phyloP scores from a whole-genome alignment of 2,329 filamentous ascomycete species.

The Paecilomyces dactylethromorphus region DNA sequence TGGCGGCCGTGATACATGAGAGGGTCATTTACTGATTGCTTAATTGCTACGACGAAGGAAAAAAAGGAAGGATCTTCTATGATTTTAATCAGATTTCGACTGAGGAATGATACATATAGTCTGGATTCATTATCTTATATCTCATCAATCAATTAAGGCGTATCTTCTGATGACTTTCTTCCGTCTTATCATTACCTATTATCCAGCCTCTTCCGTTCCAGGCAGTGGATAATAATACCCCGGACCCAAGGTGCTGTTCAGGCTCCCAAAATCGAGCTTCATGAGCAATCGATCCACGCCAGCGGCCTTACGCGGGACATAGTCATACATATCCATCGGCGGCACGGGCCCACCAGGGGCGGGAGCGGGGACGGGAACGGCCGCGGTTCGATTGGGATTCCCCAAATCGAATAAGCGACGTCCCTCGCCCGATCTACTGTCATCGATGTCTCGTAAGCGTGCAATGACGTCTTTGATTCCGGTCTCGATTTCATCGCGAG shows the following conservation, averaged over 20 bases:
- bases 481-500: slow-evolving; percentile 58
- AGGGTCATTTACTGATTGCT: neutral
- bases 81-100: neutral
- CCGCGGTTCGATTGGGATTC: slow-evolving; percentile 20
- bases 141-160: neutral
- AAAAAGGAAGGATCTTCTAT: neutral
- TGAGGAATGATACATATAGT: neutral
- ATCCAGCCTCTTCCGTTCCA: neutral
- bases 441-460: slow-evolving; percentile 57
- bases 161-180: neutral
- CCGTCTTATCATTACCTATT: neutral
- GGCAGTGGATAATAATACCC: slow-evolving; percentile 1
- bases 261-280: slow-evolving; percentile 66
- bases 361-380: slow-evolving; percentile 15
- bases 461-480: slow-evolving; percentile 58
- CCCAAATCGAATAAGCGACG: slow-evolving; percentile 26
- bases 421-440: slow-evolving; percentile 38
- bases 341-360: slow-evolving; percentile 8
- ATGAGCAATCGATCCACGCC: slow-evolving; percentile 81
- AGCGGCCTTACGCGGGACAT: slow-evolving; percentile 65
- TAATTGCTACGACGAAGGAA: neutral
- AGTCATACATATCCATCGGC: slow-evolving; percentile 35
- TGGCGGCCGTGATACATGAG: neutral
- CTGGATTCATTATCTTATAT: neutral
- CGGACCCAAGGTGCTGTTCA: slow-evolving; percentile 12